Conservation (phyloP, 1,284 basidiomycete species). For the Pisolithus thermaeus region DNA sequence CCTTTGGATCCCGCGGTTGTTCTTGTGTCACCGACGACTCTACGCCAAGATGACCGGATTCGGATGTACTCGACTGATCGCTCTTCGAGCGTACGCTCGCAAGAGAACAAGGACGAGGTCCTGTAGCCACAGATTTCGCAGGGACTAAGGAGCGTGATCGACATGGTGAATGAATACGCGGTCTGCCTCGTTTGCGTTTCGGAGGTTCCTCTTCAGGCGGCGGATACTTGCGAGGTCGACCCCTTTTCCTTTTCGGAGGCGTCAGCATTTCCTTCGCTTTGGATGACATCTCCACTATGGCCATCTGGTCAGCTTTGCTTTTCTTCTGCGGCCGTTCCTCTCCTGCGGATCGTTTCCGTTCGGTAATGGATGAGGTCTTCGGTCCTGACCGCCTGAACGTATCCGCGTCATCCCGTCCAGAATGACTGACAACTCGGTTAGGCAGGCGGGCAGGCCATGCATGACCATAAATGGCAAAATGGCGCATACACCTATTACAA, state of each 20-base stretch:
- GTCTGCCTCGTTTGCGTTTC: constrained; percentile 32
- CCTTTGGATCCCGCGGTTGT: constrained; percentile 46
- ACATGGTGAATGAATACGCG: constrained; percentile 26
- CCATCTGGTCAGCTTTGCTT: constrained; percentile 33
- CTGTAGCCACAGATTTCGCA: constrained; percentile 9
- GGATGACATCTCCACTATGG: constrained; percentile 32
- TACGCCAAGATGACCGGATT: constrained; percentile 29
- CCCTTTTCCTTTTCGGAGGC: constrained; percentile 29
- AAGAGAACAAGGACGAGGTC: constrained; percentile 15
- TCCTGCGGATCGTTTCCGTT: constrained; percentile 48
- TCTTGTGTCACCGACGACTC: constrained; percentile 43
- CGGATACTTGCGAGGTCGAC: constrained; percentile 33
- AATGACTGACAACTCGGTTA: constrained; percentile 39
- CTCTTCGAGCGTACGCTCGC: constrained; percentile 18
- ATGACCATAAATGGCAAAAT: constrained; percentile 64
- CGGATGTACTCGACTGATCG: constrained; percentile 22
- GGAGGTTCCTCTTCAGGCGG: constrained; percentile 25
- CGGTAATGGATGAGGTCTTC: constrained; percentile 43
- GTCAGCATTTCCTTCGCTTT: constrained; percentile 31
- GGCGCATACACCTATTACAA: constrained; percentile 60
- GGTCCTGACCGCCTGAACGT: constrained; percentile 42
- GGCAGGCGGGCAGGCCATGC: constrained; percentile 63
- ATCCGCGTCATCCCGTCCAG: constrained; percentile 48
- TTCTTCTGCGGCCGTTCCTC: constrained; percentile 40
- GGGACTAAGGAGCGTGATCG: constrained; percentile 9